Conservation (phyloP, 2,329 filamentous ascomycete genomes). For the Myriosclerotinia duriaeana region DNA sequence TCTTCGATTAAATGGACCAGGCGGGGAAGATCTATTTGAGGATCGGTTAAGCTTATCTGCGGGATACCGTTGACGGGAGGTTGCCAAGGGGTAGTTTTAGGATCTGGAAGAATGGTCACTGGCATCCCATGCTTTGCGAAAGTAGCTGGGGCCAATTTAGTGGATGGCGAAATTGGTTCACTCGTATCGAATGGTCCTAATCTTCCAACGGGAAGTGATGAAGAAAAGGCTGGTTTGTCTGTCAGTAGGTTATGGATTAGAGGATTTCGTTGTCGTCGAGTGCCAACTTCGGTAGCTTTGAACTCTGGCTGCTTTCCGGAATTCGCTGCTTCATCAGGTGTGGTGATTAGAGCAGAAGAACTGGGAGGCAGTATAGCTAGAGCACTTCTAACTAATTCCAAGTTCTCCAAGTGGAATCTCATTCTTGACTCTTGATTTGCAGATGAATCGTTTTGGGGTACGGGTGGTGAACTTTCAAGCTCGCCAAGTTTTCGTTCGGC, state of each 20-base stretch:
- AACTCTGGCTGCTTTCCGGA: conserved; percentile 41
- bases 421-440: conserved; percentile 30
- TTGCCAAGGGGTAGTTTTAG: conserved; percentile 64
- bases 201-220: conserved; percentile 76
- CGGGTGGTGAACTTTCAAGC: conserved; percentile 7
- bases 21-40: conserved; percentile 76
- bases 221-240: conserved; percentile 89
- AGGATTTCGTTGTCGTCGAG: conserved; percentile 67
- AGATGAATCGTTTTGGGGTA: conserved; percentile 12
- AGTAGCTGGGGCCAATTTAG: conserved; percentile 59
- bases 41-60: conserved; percentile 71
- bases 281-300: conserved; percentile 46
- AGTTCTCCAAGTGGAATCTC: conserved; percentile 64
- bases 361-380: conserved; percentile 76
- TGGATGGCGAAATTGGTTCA: conserved; percentile 38
- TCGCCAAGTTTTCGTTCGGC: conserved; percentile 38
- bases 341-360: conserved; percentile 86
- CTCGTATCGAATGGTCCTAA: conserved; percentile 43
- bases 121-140: conserved; percentile 91
- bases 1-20: conserved; percentile 89
- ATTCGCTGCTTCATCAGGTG: conserved; percentile 74
- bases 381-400: conserved; percentile 67
- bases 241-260: conserved; percentile 94
- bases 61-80: conserved; percentile 59
- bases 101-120: conserved; percentile 76